Evolutionary conservation across 1,284 basidiomycete genomes (phyloP).

Genomic region (Ustilago bromivora): DNA sequence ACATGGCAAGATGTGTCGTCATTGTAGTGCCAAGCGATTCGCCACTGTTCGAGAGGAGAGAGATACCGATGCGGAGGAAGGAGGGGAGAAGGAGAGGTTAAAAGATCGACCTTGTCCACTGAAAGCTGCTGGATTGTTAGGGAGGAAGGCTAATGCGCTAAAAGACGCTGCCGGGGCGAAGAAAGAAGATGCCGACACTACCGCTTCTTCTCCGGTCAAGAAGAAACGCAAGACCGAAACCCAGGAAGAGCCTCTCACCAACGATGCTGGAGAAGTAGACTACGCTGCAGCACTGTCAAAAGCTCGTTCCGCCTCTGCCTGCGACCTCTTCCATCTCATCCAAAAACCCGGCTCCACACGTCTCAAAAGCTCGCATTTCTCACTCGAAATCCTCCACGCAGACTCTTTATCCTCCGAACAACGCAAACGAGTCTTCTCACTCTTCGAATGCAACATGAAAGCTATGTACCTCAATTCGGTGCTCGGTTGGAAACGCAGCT

Average conservation of each 20-base stretch:
- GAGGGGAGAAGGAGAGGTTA: not conserved
- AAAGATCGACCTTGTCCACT: constrained; percentile 43
- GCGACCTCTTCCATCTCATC: constrained; percentile 19
- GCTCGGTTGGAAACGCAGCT: constrained; percentile 37
- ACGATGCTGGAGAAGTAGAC: constrained; percentile 10
- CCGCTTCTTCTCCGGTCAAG: not conserved
- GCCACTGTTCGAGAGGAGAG: constrained; percentile 64
- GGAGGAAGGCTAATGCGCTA: constrained; percentile 48
- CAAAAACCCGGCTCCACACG: constrained; percentile 21
- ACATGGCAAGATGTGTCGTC: constrained; percentile 72
- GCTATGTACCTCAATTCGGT: constrained; percentile 42
- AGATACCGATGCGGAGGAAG: constrained; percentile 15
- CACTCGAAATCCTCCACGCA: constrained; percentile 27
- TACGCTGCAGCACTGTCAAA: constrained; percentile 16
- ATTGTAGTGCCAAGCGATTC: constrained; percentile 67
- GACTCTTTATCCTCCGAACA: constrained; percentile 30
- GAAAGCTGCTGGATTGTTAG: constrained; percentile 42
- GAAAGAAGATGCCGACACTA: not conserved
- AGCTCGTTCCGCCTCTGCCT: constrained; percentile 8
- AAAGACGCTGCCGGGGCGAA: constrained; percentile 33
- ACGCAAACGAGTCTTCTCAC: constrained; percentile 41
- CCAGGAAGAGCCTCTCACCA: not conserved
- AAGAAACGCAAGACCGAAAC: constrained; percentile 8
- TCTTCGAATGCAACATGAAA: constrained; percentile 52
- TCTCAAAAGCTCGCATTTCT: constrained; percentile 18